These are phyloP conservation scores for Arthrocladium fulminans DNA, from an alignment of 2,329 filamentous ascomycete species.

Conservation along the genomic window DNA sequence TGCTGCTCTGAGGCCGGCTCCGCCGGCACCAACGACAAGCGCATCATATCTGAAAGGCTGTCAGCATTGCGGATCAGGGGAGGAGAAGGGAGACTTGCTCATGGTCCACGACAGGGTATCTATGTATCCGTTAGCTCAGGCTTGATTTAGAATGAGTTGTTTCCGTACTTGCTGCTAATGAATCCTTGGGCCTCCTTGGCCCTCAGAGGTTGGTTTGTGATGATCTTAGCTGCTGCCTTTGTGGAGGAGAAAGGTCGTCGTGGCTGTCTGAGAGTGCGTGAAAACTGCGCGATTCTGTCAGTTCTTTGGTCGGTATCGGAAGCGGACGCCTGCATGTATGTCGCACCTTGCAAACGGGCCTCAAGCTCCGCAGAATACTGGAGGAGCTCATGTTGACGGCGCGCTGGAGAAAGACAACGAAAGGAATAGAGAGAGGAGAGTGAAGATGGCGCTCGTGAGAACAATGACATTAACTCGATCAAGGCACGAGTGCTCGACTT, in stretches of 20 bases:
- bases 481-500: too few relatives aligned
- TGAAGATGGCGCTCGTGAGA: constrained; percentile 7
- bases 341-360: constrained; percentile 40
- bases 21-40: constrained; percentile 64
- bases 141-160: background rate
- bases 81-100: constrained; percentile 38
- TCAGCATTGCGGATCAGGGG: background rate
- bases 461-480: background rate
- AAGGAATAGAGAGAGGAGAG: constrained; percentile 22
- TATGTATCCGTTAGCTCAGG: background rate
- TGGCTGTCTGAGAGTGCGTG: constrained; percentile 54
- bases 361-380: constrained; percentile 41
- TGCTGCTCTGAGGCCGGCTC: constrained; percentile 54
- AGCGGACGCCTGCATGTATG: constrained; percentile 12
- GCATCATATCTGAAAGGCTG: constrained; percentile 45
- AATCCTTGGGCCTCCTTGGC: constrained; percentile 88
- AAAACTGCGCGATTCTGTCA: constrained; percentile 46
- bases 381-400: constrained; percentile 40
- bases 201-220: constrained; percentile 57
- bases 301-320: constrained; percentile 15
- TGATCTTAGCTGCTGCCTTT: constrained; percentile 60
- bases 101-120: constrained; percentile 52
- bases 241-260: constrained; percentile 80
- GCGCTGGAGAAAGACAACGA: constrained; percentile 18
- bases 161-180: constrained; percentile 77